Percentiles rank a stretch among this genome's conserved stretches.
Conservation (phyloP, 1,139 yeast species). For the Saccharomyces hybrid region DNA sequence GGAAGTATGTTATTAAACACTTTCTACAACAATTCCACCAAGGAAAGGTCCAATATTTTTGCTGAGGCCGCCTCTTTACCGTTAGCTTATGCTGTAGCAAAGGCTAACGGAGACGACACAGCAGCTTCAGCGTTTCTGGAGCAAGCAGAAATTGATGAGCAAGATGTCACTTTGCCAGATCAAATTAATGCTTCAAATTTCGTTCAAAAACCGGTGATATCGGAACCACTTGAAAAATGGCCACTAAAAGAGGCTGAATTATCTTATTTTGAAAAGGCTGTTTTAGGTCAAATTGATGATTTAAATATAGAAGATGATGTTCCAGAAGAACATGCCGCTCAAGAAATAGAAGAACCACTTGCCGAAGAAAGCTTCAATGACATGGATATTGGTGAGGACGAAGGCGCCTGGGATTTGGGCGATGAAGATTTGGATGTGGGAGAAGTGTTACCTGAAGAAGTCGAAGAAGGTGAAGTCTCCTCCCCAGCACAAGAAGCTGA, state of each 20-base stretch:
- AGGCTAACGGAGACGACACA: slow-evolving; percentile 72
- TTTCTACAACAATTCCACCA: slow-evolving; percentile 65
- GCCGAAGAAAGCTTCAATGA: slow-evolving; percentile 15
- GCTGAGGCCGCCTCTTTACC: slow-evolving; percentile 77
- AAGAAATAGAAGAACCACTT: slow-evolving; percentile 31
- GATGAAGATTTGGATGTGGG: slow-evolving; percentile 61
- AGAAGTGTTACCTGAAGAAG: slow-evolving; percentile 51
- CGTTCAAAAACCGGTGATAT: slow-evolving; percentile 17
- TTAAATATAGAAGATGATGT: slow-evolving; percentile 35
- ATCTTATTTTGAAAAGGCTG: slow-evolving; percentile 80
- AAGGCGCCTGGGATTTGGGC: slow-evolving; percentile 51
- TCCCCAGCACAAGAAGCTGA: slow-evolving; percentile 41
- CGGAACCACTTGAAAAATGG: slow-evolving; percentile 50
- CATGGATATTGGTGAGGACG: slow-evolving; percentile 44
- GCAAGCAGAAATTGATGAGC: slow-evolving; percentile 58
- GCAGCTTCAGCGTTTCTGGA: slow-evolving; percentile 64
- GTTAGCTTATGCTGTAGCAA: slow-evolving; percentile 89
- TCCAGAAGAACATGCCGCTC: slow-evolving; percentile 20
- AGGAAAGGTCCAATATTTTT: slow-evolving; percentile 67
- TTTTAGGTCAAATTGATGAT: slow-evolving; percentile 69
- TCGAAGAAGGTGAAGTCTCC: slow-evolving; percentile 38
- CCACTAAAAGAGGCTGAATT: slow-evolving; percentile 67
- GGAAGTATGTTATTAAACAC: slow-evolving; percentile 80
- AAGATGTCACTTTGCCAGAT: slow-evolving; percentile 61
- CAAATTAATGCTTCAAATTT: slow-evolving; percentile 15